These are phyloP conservation scores for Phellinidium pouzarii DNA, from an alignment of 1,284 basidiomycete species.

Conservation along the genomic window DNA sequence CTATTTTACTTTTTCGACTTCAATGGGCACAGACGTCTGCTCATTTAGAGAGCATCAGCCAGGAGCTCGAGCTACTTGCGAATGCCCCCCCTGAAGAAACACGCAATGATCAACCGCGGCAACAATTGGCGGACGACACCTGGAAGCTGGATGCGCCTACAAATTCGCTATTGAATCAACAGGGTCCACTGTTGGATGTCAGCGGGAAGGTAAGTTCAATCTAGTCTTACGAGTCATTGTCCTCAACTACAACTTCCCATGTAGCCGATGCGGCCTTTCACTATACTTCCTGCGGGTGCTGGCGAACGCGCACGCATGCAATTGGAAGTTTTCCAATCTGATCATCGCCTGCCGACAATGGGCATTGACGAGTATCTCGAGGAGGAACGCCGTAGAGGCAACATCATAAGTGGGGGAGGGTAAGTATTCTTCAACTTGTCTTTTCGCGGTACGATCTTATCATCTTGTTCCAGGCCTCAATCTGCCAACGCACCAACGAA, in stretches of 20 bases:
- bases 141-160: conserved; percentile 73
- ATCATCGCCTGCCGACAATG: conserved; percentile 93
- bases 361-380: conserved; percentile 92
- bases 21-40: conserved; percentile 64
- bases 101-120: conserved; percentile 29
- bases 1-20: conserved; percentile 66
- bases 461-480: conserved; percentile 46
- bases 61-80: conserved; percentile 70
- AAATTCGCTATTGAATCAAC: conserved; percentile 34
- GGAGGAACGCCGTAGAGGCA: conserved; percentile 78
- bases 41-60: conserved; percentile 61
- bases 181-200: conserved; percentile 65
- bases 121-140: conserved; percentile 36
- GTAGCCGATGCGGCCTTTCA: conserved; percentile 82
- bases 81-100: conserved; percentile 43
- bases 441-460: conserved; percentile 8
- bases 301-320: conserved; percentile 66
- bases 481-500: conserved; percentile 64
- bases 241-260: not conserved
- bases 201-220: conserved; percentile 57
- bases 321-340: conserved; percentile 78
- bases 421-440: conserved; percentile 32
- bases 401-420: conserved; percentile 86
- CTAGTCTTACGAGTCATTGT: not conserved
- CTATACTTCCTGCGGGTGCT: conserved; percentile 72